Evolutionary conservation across 345 rosid species (phyloP).

Genomic region (Populus davidiana): DNA sequence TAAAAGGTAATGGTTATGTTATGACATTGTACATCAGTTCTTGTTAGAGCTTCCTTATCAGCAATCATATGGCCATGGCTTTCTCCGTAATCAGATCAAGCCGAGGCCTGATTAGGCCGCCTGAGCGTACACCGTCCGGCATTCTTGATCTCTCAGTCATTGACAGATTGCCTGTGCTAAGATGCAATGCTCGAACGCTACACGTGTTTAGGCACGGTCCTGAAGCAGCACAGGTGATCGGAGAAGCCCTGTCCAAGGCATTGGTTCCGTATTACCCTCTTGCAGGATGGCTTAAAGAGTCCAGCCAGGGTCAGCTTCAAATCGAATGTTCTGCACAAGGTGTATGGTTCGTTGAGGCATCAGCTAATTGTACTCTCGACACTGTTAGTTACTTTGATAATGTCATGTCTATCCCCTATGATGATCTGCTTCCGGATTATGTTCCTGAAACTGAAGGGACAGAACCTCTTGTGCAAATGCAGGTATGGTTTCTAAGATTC

Average conservation of each 20-base stretch:
- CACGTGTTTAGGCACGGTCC: constrained; percentile 45
- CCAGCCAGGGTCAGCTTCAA: constrained; percentile 31
- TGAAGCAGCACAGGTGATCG: constrained; percentile 40
- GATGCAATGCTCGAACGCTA: constrained; percentile 52
- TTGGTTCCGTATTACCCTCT: constrained; percentile 61
- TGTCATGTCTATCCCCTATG: constrained; percentile 27
- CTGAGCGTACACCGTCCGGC: constrained; percentile 32
- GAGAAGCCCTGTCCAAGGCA: constrained; percentile 47
- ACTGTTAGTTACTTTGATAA: constrained; percentile 39
- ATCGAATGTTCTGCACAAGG: constrained; percentile 50
- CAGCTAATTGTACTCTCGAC: constrained; percentile 31
- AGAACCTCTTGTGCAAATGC: constrained; percentile 65
- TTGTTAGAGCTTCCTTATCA: not conserved
- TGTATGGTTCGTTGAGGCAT: constrained; percentile 48
- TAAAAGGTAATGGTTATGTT: not conserved
- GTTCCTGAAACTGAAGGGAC: constrained; percentile 25
- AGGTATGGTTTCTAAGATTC: constrained; percentile 30
- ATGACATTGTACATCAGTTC: not conserved
- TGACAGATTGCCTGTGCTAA: constrained; percentile 44
- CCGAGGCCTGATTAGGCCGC: constrained; percentile 36
- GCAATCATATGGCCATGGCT: constrained; percentile 24
- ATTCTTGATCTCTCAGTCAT: constrained; percentile 45
- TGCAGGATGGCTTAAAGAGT: constrained; percentile 43
- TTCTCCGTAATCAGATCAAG: constrained; percentile 34
- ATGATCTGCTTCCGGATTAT: constrained; percentile 46